These are phyloP conservation scores for Dichomitus squalens DNA, from an alignment of 1,284 basidiomycete genomes.

Conservation along the genomic window DNA sequence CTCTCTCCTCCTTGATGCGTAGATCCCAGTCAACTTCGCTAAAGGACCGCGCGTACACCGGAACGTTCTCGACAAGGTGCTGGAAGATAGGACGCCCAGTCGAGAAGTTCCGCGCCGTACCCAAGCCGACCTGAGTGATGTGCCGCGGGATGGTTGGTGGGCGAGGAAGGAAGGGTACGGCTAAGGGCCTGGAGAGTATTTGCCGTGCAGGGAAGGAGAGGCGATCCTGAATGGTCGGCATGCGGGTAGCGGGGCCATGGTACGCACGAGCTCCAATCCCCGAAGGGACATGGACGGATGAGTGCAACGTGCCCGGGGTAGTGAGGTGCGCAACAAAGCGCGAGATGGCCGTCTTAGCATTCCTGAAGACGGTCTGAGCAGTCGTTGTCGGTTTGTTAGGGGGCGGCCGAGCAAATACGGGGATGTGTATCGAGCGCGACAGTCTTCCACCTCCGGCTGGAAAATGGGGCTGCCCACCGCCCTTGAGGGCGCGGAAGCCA, in stretches of 20 bases:
- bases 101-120: slow-evolving; percentile 71
- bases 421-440: slow-evolving; percentile 47
- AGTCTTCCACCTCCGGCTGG: slow-evolving; percentile 20
- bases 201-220: slow-evolving; percentile 50
- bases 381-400: slow-evolving; percentile 36
- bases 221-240: slow-evolving; percentile 37
- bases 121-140: slow-evolving; percentile 68
- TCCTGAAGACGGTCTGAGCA: slow-evolving; percentile 51
- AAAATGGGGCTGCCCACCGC: slow-evolving; percentile 34
- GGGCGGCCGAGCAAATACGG: slow-evolving; percentile 35
- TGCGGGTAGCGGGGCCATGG: slow-evolving; percentile 34
- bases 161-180: slow-evolving; percentile 54
- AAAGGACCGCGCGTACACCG: slow-evolving; percentile 65
- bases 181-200: slow-evolving; percentile 45
- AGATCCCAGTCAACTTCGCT: slow-evolving; percentile 72
- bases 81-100: slow-evolving; percentile 74
- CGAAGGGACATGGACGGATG: slow-evolving; percentile 31
- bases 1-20: slow-evolving; percentile 48
- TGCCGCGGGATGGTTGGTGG: slow-evolving; percentile 51
- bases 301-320: slow-evolving; percentile 52
- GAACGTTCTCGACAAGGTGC: slow-evolving; percentile 74
- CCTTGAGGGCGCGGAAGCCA: slow-evolving; percentile 45
- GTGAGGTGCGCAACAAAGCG: slow-evolving; percentile 60
- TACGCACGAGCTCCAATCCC: slow-evolving; percentile 36
- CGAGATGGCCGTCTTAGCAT: slow-evolving; percentile 55